Conservation (phyloP, 2,329 filamentous ascomycete genomes). For the Diaporthe sp. region DNA sequence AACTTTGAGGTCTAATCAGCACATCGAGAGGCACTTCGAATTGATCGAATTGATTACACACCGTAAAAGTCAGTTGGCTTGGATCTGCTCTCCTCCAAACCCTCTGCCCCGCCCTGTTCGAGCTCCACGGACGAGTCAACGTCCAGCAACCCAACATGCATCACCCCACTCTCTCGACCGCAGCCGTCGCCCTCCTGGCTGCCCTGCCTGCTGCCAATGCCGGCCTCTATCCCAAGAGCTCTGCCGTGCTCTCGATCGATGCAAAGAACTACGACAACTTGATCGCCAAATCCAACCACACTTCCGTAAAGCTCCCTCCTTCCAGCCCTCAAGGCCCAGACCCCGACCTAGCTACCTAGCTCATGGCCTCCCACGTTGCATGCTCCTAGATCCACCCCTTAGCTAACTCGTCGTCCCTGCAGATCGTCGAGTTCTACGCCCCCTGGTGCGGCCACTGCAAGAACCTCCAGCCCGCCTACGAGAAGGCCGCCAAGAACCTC, state of each 20-base stretch:
- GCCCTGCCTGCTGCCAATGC: slow-evolving; percentile 72
- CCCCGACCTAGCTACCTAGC: background rate
- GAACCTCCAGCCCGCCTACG: slow-evolving; percentile 94
- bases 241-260: slow-evolving; percentile 87
- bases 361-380: too few species aligned
- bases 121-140: slow-evolving; percentile 14
- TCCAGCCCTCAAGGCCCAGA: background rate
- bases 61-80: background rate
- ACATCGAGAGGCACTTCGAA: background rate
- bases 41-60: background rate
- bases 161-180: slow-evolving; percentile 66
- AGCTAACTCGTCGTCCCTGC: slow-evolving; percentile 30
- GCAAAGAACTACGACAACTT: slow-evolving; percentile 84
- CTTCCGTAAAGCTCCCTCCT: slow-evolving; percentile 74
- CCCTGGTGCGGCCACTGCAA: slow-evolving; percentile 99
- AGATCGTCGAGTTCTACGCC: slow-evolving; percentile 90
- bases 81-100: slow-evolving; percentile 8
- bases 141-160: slow-evolving; percentile 61
- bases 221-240: slow-evolving; percentile 87
- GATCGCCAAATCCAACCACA: slow-evolving; percentile 91
- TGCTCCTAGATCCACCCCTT: background rate
- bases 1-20: slow-evolving; percentile 27
- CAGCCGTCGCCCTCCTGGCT: slow-evolving; percentile 74
- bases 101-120: slow-evolving; percentile 1
- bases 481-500: slow-evolving; percentile 91